Conservation (phyloP, 2,329 filamentous ascomycete genomes). For the Sarocladium oryzae region DNA sequence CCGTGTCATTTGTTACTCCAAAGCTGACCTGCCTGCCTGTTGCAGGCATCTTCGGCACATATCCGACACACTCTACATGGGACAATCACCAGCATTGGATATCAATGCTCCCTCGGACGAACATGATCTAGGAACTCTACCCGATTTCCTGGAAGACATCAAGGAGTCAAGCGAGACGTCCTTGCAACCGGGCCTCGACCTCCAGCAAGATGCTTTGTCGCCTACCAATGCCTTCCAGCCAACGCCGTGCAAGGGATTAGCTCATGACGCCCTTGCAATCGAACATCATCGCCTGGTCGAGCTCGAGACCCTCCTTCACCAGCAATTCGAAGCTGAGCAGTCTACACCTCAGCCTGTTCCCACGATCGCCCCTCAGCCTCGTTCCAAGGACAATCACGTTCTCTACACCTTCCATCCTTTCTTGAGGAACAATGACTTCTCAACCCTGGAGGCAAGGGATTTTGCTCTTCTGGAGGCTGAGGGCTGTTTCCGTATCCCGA, state of each 20-base stretch:
- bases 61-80: background rate
- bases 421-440: constrained; percentile 1
- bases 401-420: constrained; percentile 1
- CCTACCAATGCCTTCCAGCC: background rate
- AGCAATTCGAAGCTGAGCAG: background rate
- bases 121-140: background rate
- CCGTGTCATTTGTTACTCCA: too few relatives aligned
- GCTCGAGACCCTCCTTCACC: background rate
- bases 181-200: too few relatives aligned
- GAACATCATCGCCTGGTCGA: background rate
- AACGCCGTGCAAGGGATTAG: background rate
- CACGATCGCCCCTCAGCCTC: too few relatives aligned
- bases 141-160: background rate
- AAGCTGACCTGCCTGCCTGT: too few relatives aligned
- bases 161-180: background rate
- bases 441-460: background rate
- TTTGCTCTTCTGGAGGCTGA: constrained; percentile 15
- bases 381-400: background rate
- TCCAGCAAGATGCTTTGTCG: background rate
- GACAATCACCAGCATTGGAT: background rate
- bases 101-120: background rate
- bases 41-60: background rate
- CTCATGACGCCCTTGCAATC: background rate
- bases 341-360: background rate
- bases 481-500: constrained; percentile 38